Evolutionary conservation across 371 early-diverging fungal species (phyloP), one percentile per base, ranked within the genome.

Genomic region (Coemansia sp.): DNA sequence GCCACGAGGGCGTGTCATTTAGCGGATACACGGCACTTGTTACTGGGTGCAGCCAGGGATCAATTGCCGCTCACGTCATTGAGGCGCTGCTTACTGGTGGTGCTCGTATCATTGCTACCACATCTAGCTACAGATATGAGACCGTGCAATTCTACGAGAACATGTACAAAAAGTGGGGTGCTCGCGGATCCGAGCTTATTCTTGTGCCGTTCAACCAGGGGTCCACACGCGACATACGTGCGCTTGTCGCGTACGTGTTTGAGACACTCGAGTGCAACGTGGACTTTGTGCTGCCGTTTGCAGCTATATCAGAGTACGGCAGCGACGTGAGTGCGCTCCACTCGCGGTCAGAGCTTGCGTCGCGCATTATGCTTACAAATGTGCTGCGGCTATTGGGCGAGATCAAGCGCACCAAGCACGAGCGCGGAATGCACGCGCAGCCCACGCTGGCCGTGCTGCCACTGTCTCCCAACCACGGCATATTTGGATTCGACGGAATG

Each of bases 171-270:
- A 81, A 83, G 26, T 87, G 88, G 72, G 98, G 98, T 23, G 89
- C 96, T 50, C 91, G 91, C 82, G 94, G 94, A 39, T 88, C 93
- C 4, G 85, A 88, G 52, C 84, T 97, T 52, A 84, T 95, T 21
- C 91, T 96, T n/a, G 93, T 96, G 44, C 98, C 98, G 26, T 97
- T 94, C 87, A 97, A 97, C 82, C 94, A 92, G 68, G 96, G 90
- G 56, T 94, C 95, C 18, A 86, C 88, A 78, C 86, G 87, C 69
- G 98, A 97, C 82, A 87, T 91, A 21, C 84, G 87, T 62, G 83
- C 86, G 21, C 81, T 97, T 8, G 85, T 96, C 57, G 82, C 90
- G 72, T 94, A 93, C 82, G 91, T 96, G 58, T 96, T 95, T 82
- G 80, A 82, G 57, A 89, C 85, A 53, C 87, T 97, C 28, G 86